These are phyloP conservation scores for Dactylellina haptotyla DNA, from an alignment of 2,329 filamentous ascomycete species.

Conservation along the genomic window DNA sequence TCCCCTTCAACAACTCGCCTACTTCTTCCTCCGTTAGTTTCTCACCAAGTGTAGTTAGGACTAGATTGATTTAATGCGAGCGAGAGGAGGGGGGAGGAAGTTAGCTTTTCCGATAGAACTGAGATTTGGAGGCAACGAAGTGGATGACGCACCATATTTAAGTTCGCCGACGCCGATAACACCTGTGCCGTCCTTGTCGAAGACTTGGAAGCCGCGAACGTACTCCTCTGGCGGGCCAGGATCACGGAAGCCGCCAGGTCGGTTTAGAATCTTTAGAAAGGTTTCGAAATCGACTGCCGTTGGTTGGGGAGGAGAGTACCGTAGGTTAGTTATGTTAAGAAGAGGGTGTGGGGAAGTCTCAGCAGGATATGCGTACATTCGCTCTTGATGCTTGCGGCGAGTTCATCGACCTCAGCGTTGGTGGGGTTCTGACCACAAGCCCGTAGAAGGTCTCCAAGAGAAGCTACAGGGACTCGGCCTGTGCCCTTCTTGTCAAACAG, in stretches of 20 bases:
- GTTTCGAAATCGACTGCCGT: slow-evolving; percentile 46
- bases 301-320: background rate
- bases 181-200: slow-evolving; percentile 98
- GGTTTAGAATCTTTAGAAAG: slow-evolving; percentile 76
- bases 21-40: slow-evolving; percentile 99
- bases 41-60: slow-evolving; percentile 96
- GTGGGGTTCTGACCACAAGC: slow-evolving; percentile 99
- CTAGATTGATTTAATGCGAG: slow-evolving; percentile 61
- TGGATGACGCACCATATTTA: slow-evolving; percentile 74
- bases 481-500: slow-evolving; percentile 99
- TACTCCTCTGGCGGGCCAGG: slow-evolving; percentile 98
- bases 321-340: background rate
- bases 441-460: slow-evolving; percentile 90
- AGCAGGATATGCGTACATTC: slow-evolving; percentile 84
- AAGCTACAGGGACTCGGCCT: slow-evolving; percentile 85
- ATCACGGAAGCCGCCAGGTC: slow-evolving; percentile 96
- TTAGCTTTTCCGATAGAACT: background rate
- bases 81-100: background rate
- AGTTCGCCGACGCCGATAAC: slow-evolving; percentile 98
- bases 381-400: slow-evolving; percentile 78
- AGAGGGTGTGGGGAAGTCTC: slow-evolving; percentile 5
- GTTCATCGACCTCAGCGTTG: slow-evolving; percentile 86
- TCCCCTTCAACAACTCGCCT: slow-evolving; percentile 96
- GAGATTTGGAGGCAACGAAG: background rate
- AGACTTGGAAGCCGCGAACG: slow-evolving; percentile 98